Evolutionary conservation across 2,329 filamentous ascomycete species (phyloP).

Genomic region (Colletotrichum endophyticum): DNA sequence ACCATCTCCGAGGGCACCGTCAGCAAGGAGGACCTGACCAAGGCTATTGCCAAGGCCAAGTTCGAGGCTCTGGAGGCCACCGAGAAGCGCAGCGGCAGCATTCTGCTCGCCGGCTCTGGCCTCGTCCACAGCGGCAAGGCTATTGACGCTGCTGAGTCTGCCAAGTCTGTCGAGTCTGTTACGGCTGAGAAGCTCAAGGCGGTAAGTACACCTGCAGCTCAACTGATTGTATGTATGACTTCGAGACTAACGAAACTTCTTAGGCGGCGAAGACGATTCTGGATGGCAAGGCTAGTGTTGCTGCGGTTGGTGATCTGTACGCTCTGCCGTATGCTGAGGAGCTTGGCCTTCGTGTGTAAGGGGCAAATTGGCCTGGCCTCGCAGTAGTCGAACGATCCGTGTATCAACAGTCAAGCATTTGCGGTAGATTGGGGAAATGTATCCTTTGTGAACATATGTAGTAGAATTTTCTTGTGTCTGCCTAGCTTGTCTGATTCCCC

Average conservation of each 20-base stretch:
- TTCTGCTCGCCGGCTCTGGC: conserved; percentile 84
- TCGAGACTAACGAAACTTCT: conserved; percentile 31
- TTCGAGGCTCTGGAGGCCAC: conserved; percentile 86
- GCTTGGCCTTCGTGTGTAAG: conserved; percentile 92
- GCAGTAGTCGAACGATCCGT: conserved; percentile 32
- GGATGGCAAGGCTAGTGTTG: conserved; percentile 86
- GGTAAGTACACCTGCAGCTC: conserved; percentile 58
- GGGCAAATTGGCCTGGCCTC: conserved; percentile 22
- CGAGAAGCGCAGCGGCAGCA: conserved; percentile 76
- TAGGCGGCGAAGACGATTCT: conserved; percentile 89
- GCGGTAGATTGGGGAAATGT: conserved; percentile 41
- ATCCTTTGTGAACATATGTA: conserved; percentile 51
- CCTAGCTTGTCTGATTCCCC: conserved; percentile 18
- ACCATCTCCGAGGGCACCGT: conserved; percentile 77
- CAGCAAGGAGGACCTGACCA: conserved; percentile 84
- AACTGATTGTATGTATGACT: background rate
- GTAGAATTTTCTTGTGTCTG: conserved; percentile 39
- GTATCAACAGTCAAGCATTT: conserved; percentile 45
- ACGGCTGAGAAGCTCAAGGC: conserved; percentile 84
- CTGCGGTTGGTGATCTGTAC: conserved; percentile 89
- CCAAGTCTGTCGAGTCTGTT: conserved; percentile 80
- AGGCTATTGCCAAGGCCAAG: conserved; percentile 92
- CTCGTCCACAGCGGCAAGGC: conserved; percentile 82
- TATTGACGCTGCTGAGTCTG: conserved; percentile 81
- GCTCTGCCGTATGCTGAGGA: conserved; percentile 92